phyloP scores from a whole-genome alignment of 179 eudicot genomes.

The Silene vulgaris region DNA sequence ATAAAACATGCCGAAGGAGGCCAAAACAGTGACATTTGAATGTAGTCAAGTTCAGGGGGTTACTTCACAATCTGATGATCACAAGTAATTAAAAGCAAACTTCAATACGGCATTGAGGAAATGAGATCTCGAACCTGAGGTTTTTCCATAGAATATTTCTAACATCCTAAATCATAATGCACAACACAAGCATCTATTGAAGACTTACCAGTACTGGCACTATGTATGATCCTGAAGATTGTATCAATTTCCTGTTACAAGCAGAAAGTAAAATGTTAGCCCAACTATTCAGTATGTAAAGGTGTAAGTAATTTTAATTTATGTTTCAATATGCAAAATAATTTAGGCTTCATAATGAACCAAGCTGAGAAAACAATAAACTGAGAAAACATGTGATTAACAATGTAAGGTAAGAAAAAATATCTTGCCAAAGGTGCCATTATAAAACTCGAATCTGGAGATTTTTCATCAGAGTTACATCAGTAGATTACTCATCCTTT shows the following conservation, averaged over 20 bases:
- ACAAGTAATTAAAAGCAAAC: slow-evolving; percentile 7
- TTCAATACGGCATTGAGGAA: not conserved
- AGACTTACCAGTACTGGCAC: slow-evolving; percentile 44
- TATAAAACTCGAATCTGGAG: not conserved
- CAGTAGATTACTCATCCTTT: not conserved
- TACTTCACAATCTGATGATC: slow-evolving; percentile 1
- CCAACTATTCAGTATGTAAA: slow-evolving; percentile 7
- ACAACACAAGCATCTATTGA: not conserved
- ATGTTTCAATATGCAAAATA: not conserved
- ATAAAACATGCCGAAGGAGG: too few species aligned
- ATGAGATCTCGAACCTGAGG: not conserved
- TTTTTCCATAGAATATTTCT: not conserved
- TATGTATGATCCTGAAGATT: slow-evolving; percentile 26
- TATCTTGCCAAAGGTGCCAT: not conserved
- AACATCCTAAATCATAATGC: not conserved
- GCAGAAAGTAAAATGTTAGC: slow-evolving; percentile 12
- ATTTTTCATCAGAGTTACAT: not conserved
- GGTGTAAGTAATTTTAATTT: not conserved
- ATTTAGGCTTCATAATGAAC: not conserved
- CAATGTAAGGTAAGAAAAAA: not conserved
- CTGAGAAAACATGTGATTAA: too few species aligned
- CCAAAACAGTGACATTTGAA: not conserved
- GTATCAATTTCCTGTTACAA: slow-evolving; percentile 32
- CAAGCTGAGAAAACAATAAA: too few species aligned
- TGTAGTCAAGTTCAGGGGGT: not conserved